These are phyloP conservation scores for Coemansia sp. DNA, from an alignment of 192 early-diverging fungal genomes.

Conservation along the genomic window DNA sequence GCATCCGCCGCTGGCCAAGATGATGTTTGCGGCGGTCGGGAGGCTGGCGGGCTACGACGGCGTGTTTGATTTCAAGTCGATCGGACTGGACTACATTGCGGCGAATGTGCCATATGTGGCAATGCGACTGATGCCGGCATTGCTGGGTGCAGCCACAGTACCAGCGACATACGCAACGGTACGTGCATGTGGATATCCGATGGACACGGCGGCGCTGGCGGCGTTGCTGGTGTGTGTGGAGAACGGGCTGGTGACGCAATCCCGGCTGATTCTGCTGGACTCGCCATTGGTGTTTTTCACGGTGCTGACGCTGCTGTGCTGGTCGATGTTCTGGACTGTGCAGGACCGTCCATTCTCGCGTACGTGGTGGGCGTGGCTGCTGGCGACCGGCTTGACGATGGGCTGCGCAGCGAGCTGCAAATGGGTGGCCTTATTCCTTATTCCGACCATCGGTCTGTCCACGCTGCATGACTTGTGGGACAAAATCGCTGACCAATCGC, in stretches of 20 bases:
- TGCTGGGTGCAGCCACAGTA: constrained; percentile 78
- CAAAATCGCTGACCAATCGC: constrained; percentile 70
- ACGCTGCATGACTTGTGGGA: constrained; percentile 86
- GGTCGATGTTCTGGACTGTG: constrained; percentile 85
- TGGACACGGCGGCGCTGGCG: constrained; percentile 71
- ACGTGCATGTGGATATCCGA: constrained; percentile 73
- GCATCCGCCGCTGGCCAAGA: constrained; percentile 92
- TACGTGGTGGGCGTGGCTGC: constrained; percentile 90
- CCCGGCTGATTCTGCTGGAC: constrained; percentile 90
- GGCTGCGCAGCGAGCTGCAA: constrained; percentile 80
- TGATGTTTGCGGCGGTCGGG: constrained; percentile 81
- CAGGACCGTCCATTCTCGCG: constrained; percentile 67
- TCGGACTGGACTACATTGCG: constrained; percentile 86
- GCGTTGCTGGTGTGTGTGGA: constrained; percentile 85
- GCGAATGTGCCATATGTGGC: constrained; percentile 90
- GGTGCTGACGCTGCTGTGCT: constrained; percentile 72
- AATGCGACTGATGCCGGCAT: constrained; percentile 79
- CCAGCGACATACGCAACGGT: constrained; percentile 81
- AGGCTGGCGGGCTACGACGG: constrained; percentile 88
- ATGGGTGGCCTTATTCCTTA: constrained; percentile 92
- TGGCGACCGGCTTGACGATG: constrained; percentile 78
- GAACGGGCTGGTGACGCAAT: constrained; percentile 89
- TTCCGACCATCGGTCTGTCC: constrained; percentile 83
- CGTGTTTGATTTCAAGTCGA: constrained; percentile 92
- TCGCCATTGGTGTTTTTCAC: constrained; percentile 89